phyloP scores from a whole-genome alignment of 306 rosid genomes.

The Lathyrus aphaca region DNA sequence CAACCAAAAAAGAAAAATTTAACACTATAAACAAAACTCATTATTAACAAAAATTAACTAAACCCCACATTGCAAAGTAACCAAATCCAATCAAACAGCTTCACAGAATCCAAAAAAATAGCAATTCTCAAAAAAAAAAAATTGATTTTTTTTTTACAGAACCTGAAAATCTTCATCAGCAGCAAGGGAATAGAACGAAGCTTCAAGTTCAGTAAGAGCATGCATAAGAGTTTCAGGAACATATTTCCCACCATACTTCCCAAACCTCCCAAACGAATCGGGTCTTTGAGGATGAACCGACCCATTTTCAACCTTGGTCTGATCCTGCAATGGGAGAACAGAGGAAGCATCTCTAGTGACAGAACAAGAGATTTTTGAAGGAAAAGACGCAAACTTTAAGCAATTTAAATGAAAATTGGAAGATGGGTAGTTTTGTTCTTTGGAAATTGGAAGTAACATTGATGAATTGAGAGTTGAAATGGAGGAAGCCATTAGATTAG shows the following conservation, averaged over 20 bases:
- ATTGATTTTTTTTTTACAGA: not conserved
- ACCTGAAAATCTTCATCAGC: constrained; percentile 82
- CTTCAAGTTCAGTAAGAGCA: constrained; percentile 84
- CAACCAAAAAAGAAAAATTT: not conserved
- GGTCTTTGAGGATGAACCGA: constrained; percentile 56
- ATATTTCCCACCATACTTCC: constrained; percentile 88
- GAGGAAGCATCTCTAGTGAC: constrained; percentile 49
- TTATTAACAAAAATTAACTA: not conserved
- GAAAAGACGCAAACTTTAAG: constrained; percentile 40
- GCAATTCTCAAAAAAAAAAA: not conserved
- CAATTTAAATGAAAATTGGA: constrained; percentile 47
- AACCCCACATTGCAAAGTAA: constrained; percentile 28
- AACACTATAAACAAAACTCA: not conserved
- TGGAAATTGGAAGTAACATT: constrained; percentile 35
- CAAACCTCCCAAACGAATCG: constrained; percentile 89
- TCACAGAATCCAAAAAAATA: not conserved
- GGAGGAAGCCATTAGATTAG: constrained; percentile 28
- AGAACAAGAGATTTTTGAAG: constrained; percentile 55
- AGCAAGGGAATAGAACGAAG: constrained; percentile 71
- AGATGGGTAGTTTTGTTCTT: constrained; percentile 37
- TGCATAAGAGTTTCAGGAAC: constrained; percentile 96
- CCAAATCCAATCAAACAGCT: constrained; percentile 18
- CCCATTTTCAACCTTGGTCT: constrained; percentile 30
- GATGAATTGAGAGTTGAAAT: constrained; percentile 34
- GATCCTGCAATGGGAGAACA: constrained; percentile 44